Percentiles rank a stretch among this genome's conserved stretches.
These are phyloP conservation scores for Blastobotrys aristatus DNA, from an alignment of 1,139 yeast species.

Conservation along the genomic window DNA sequence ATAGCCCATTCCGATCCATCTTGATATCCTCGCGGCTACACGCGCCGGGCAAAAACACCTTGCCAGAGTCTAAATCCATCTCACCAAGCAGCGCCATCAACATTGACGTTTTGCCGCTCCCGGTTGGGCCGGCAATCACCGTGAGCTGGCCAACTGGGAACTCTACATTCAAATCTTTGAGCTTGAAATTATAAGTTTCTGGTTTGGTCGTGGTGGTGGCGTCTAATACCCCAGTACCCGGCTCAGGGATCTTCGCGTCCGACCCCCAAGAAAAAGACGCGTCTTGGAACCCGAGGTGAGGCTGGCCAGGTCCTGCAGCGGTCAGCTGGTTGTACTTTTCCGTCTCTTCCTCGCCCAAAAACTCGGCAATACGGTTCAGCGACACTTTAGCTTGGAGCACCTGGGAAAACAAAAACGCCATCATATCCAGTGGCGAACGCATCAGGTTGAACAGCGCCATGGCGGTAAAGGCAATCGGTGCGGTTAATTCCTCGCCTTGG, in stretches of 20 bases:
- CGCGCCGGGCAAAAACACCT: slow-evolving; percentile 73
- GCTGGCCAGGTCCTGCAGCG: slow-evolving; percentile 51
- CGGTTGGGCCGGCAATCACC: slow-evolving; percentile 91
- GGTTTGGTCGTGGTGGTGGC: background rate
- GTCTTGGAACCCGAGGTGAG: slow-evolving; percentile 74
- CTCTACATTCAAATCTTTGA: slow-evolving; percentile 63
- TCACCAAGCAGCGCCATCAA: slow-evolving; percentile 90
- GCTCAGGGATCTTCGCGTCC: background rate
- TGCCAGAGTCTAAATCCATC: slow-evolving; percentile 71
- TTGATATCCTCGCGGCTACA: slow-evolving; percentile 62
- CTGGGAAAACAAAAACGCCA: slow-evolving; percentile 80
- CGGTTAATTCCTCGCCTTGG: slow-evolving; percentile 65
- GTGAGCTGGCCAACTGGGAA: slow-evolving; percentile 74
- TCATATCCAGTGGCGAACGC: slow-evolving; percentile 80
- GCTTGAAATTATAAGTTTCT: slow-evolving; percentile 51
- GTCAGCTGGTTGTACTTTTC: slow-evolving; percentile 74
- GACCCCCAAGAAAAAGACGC: slow-evolving; percentile 74
- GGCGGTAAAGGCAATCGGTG: slow-evolving; percentile 90
- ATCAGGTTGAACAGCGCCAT: slow-evolving; percentile 77
- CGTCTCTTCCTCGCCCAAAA: slow-evolving; percentile 74
- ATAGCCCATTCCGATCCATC: slow-evolving; percentile 68
- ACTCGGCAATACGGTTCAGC: slow-evolving; percentile 74
- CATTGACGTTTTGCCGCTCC: slow-evolving; percentile 89
- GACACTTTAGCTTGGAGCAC: slow-evolving; percentile 87
- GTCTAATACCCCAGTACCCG: background rate